Percentiles rank a stretch among this genome's conserved stretches.
These are phyloP conservation scores for Fusarium lyarnte DNA, from an alignment of 2,329 filamentous ascomycete genomes.

Conservation along the genomic window DNA sequence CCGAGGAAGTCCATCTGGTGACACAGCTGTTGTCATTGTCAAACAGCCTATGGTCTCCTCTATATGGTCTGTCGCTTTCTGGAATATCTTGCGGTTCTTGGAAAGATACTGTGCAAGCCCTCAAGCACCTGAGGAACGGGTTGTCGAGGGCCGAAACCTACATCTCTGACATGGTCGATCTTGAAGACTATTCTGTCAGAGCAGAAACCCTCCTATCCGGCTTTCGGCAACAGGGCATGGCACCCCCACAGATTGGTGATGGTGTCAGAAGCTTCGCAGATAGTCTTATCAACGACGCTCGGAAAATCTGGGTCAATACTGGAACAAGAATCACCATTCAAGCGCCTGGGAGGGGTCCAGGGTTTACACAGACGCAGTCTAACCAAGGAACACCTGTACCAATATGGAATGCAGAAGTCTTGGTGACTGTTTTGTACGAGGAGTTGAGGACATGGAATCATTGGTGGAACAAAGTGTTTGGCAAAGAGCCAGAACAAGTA, in stretches of 20 bases:
- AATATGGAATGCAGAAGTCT: constrained; percentile 45
- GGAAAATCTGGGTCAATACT: constrained; percentile 55
- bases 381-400: constrained; percentile 48
- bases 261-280: constrained; percentile 53
- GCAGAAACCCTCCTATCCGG: constrained; percentile 38
- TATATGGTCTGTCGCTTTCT: constrained; percentile 37
- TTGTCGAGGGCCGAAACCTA: constrained; percentile 31
- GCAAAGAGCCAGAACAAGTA: not conserved
- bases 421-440: constrained; percentile 47
- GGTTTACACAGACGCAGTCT: constrained; percentile 47
- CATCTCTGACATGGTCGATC: constrained; percentile 29
- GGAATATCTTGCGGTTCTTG: constrained; percentile 18
- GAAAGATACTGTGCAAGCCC: constrained; percentile 26
- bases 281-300: constrained; percentile 57
- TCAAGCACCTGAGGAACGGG: constrained; percentile 31
- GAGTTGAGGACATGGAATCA: constrained; percentile 48
- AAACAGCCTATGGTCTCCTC: constrained; percentile 47
- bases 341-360: constrained; percentile 48
- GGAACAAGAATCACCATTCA: constrained; percentile 50
- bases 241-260: constrained; percentile 26
- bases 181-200: constrained; percentile 25
- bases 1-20: constrained; percentile 42
- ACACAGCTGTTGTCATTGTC: constrained; percentile 42
- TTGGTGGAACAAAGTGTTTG: constrained; percentile 45
- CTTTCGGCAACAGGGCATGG: constrained; percentile 7